Evolutionary conservation across 805 yeast genomes (phyloP).

Genomic region (Cyberlindnera samutprakarnensis): DNA sequence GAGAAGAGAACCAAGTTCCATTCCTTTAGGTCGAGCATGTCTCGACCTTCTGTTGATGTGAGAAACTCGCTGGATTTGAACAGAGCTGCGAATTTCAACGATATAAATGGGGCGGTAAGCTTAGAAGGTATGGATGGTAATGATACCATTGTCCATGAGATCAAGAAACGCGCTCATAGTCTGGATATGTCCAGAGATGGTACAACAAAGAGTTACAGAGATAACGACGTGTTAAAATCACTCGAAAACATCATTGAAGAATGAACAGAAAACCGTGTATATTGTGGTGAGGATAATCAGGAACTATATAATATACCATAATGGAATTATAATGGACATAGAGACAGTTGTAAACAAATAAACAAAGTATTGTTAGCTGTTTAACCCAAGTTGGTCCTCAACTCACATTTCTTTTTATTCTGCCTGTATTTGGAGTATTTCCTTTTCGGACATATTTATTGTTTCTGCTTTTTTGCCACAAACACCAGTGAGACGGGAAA

Average conservation of each 20-base stretch:
- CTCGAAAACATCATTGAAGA: slow-evolving; percentile 1
- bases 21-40: slow-evolving; percentile 33
- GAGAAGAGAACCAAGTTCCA: slow-evolving; percentile 36
- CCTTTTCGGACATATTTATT: too few species aligned
- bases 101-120: not conserved
- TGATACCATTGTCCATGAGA: not conserved
- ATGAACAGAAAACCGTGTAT: not conserved
- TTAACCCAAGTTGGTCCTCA: not conserved
- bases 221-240: not conserved
- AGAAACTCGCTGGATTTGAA: slow-evolving; percentile 20
- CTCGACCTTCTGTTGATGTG: slow-evolving; percentile 28
- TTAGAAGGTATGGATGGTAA: not conserved
- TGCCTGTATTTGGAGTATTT: not conserved
- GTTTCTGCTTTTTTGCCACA: too few species aligned
- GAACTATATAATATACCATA: too few species aligned
- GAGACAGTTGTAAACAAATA: too few species aligned
- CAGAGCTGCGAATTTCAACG: slow-evolving; percentile 4
- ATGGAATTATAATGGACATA: not conserved
- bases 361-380: not conserved
- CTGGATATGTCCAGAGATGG: slow-evolving; percentile 17
- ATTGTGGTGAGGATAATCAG: too few species aligned
- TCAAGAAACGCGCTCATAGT: slow-evolving; percentile 20
- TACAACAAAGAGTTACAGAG: not conserved
- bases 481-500: too few species aligned
- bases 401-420: not conserved